These are phyloP conservation scores for Teunomyces pallodes DNA, from an alignment of 805 yeast species.

Conservation along the genomic window DNA sequence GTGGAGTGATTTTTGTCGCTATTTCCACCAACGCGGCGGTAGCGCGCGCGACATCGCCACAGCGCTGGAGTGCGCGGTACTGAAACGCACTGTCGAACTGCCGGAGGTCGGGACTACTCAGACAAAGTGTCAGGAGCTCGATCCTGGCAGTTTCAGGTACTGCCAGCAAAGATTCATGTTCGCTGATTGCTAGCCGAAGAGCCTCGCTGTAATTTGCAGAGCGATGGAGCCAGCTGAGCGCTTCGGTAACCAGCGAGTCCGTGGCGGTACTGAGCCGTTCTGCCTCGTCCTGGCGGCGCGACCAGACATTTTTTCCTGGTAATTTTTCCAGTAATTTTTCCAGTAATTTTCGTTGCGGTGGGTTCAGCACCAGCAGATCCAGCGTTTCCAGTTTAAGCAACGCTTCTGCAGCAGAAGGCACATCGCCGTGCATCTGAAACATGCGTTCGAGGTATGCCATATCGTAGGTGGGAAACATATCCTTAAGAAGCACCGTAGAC, in stretches of 20 bases:
- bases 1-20: not conserved
- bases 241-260: not conserved
- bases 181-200: not conserved
- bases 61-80: not conserved
- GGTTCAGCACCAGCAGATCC: no score
- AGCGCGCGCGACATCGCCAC: not conserved
- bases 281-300: not conserved
- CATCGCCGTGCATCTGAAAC: not conserved
- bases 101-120: not conserved
- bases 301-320: not conserved
- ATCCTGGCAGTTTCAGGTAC: not conserved
- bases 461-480: constrained; percentile 47
- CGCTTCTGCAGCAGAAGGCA: not conserved
- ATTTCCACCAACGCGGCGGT: not conserved
- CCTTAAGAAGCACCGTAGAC: constrained; percentile 20
- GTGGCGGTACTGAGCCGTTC: not conserved
- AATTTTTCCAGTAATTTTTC: not conserved
- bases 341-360: no score
- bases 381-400: not conserved
- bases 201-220: not conserved
- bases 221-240: not conserved
- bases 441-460: not conserved
- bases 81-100: not conserved
- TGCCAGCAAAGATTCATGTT: not conserved
- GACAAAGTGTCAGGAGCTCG: not conserved